Base-by-base conservation (phyloP, 768 basidiomycete genomes). In the Rhizopogon vulgaris region DNA sequence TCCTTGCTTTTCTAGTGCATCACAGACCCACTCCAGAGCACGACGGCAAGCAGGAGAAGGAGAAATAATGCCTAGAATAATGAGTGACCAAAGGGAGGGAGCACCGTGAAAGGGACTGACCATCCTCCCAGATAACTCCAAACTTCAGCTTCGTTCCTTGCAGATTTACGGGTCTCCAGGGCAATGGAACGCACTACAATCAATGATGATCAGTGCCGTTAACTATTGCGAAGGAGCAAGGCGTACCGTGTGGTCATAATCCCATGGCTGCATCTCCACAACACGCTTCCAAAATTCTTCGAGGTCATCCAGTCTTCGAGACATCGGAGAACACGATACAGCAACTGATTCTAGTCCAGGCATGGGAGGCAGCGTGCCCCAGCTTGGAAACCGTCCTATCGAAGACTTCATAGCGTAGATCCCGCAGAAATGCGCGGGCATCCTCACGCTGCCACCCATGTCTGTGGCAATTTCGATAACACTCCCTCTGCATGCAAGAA, bases 351-450 rank as follows among this genome's bases (percentile, higher is more conserved):
- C 73, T 41, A 70, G 63, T 5, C 76, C 76, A 2, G 72, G 71
- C 9, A 65, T 46, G 24, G 69, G 64, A 1, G 68, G 52, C 9
- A 49, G 50, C 3, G 64, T 49, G 24, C 74, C 73, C 43, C 60
- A 49, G 11, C 53, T 51, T 0, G 74, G 75, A 52, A 74, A 71
- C 37, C 76, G 66, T 18, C 74, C 71, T 0, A 58, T 42, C 10
- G 71, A 68, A 3, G 71, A 66, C 30, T 71, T 71, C 59, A 78
- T 63, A 15, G 69, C 60, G 54, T 77, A 78, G 17, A 78, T 41
- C 3, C 78, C 79, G 57, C 74, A 77, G 42, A 68, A 74, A 10
- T 74, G 71, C 1, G 78, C 70, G 1, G 79, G 79, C 48, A 76
- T 71, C 42, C 79, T 69, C 12, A 73, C 65, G 17, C 75, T 76